Conservation (phyloP, 345 rosid species). For the Salix purpurea region DNA sequence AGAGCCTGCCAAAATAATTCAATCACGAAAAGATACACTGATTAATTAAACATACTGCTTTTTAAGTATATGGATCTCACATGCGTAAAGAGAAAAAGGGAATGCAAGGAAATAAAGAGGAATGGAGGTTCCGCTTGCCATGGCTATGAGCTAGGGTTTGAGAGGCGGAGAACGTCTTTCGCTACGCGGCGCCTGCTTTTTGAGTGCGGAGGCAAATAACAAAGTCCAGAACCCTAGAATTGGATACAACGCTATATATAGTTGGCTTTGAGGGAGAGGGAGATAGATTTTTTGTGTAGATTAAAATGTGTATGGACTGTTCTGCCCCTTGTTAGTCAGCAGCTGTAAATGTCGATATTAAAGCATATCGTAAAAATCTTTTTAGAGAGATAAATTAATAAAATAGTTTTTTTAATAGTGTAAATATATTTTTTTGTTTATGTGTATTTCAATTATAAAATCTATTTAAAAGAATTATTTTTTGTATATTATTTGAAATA, state of each 20-base stretch:
- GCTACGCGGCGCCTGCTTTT: slow-evolving; percentile 7
- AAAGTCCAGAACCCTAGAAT: slow-evolving; percentile 17
- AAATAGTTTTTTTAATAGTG: no score
- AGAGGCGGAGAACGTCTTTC: background rate
- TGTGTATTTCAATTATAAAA: no score
- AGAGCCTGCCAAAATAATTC: slow-evolving; percentile 11
- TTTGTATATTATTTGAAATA: no score
- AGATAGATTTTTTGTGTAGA: background rate
- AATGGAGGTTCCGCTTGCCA: slow-evolving; percentile 5
- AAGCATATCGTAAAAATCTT: no score
- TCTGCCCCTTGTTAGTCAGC: background rate
- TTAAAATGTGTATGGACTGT: background rate
- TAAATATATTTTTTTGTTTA: no score
- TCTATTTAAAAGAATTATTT: accelerated
- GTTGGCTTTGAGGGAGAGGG: background rate
- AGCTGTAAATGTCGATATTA: background rate
- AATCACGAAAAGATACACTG: background rate
- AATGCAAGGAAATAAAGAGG: background rate
- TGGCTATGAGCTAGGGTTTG: slow-evolving; percentile 14
- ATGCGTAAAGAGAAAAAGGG: background rate
- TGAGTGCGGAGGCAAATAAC: background rate
- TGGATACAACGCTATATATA: background rate
- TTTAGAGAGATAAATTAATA: no score
- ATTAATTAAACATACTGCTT: background rate
- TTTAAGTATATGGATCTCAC: background rate